Base-by-base conservation (phyloP, 192 early-diverging fungal species). In the Linnemannia zychae region DNA sequence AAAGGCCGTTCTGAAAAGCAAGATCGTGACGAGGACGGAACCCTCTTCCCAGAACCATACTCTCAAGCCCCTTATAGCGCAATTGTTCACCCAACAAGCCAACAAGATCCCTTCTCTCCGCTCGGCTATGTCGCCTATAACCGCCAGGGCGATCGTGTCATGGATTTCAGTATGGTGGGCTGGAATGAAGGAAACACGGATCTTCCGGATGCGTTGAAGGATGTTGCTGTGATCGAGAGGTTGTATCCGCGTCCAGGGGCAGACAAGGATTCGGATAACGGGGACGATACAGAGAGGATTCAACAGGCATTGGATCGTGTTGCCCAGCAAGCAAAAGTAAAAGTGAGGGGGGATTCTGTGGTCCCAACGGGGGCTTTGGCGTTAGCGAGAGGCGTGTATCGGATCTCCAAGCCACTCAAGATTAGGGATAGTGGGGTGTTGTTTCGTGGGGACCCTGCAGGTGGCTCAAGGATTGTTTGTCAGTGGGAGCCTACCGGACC, bases 121-220 rank as follows among this genome's bases (percentile, higher is more conserved):
- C 44, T 85, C 13, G 83, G 74, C 0, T 85, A 85, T 7, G 28
- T 79, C 18, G 77, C 87, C 20, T 90, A 90, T 67, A 89, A 90
- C 49, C 53, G 72, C 18, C 67, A 86, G 6, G 84, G 87, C 0
- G 90, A 90, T 37, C 86, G 84, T 44, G 76, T 90, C 2, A 81
- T 89, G 53, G 88, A 90, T 47, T 90, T 90, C 72, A 89, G 87
- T 37, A 83, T 82, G 72, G 90, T 80, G 15, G 90, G 88, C 2
- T 90, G 84, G 79, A 87, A 83, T 53, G 85, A 88, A 47, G 90
- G 90, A 2, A 75, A 82, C 53, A 87, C 79, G 2, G 84, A 77
- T 11, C 6, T 90, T 0, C 90, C 90, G 0, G 71, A 78, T 46
- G 11, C 77, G 33, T 36, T 37, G 0, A 36, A 22, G 11, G 57